Evolutionary conservation across 345 rosid species (phyloP).

Genomic region (Eucalyptus urophylla): DNA sequence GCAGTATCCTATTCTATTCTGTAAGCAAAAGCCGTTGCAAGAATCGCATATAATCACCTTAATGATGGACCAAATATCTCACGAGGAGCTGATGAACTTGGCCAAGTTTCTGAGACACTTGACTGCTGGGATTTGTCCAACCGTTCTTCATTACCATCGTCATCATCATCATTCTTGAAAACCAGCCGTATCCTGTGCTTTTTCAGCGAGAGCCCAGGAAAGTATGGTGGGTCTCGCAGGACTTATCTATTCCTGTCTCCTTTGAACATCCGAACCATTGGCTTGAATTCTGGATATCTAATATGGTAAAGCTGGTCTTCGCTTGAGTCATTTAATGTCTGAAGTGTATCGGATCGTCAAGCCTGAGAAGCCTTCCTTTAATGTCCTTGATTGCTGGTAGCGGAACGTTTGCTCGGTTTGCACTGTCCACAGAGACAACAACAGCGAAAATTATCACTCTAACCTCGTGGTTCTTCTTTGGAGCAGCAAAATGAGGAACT

Average conservation of each 20-base stretch:
- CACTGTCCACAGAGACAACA: constrained; percentile 16
- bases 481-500: constrained; percentile 10
- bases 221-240: too few relatives aligned
- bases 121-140: constrained; percentile 17
- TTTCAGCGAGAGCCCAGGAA: not conserved
- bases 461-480: constrained; percentile 7
- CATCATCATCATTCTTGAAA: not conserved
- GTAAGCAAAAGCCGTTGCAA: not conserved
- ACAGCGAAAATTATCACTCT: constrained; percentile 27
- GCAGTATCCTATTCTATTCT: not conserved
- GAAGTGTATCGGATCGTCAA: not conserved
- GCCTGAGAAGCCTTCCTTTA: constrained; percentile 15
- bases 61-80: not conserved
- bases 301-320: constrained; percentile 38
- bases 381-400: constrained; percentile 22
- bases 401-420: constrained; percentile 3
- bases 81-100: constrained; percentile 15
- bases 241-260: too few relatives aligned
- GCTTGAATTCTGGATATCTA: not conserved
- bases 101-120: constrained; percentile 21
- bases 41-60: not conserved
- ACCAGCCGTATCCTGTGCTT: rapidly evolving
- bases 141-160: constrained; percentile 14
- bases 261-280: too few relatives aligned
- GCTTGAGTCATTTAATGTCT: constrained; percentile 4